Percentiles rank a stretch among this genome's conserved stretches.
phyloP scores from a whole-genome alignment of 2,329 filamentous ascomycete genomes.

The Spiromastix sp. region DNA sequence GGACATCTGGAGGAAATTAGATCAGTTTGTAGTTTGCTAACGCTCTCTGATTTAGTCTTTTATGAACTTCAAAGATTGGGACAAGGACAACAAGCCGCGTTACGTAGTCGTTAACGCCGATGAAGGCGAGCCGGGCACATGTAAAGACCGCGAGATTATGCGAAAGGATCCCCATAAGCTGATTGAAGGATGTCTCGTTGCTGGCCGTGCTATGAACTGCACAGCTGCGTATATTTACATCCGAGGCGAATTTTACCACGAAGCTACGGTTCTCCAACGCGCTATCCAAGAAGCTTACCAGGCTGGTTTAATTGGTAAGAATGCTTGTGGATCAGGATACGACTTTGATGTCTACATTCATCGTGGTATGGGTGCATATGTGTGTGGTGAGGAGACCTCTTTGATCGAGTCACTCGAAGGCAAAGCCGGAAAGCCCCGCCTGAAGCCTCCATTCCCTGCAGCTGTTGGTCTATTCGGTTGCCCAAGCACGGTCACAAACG shows the following conservation, averaged over 20 bases:
- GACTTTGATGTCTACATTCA: slow-evolving; percentile 97
- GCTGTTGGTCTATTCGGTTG: slow-evolving; percentile 96
- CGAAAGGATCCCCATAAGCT: slow-evolving; percentile 99
- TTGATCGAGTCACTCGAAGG: slow-evolving; percentile 97
- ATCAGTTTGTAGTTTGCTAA: not conserved
- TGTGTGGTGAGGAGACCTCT: slow-evolving; percentile 96
- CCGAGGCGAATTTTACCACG: slow-evolving; percentile 93
- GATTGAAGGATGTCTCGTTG: slow-evolving; percentile 90
- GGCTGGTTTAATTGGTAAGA: slow-evolving; percentile 92
- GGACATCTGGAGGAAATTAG: slow-evolving; percentile 1
- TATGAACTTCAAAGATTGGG: slow-evolving; percentile 99
- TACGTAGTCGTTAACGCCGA: slow-evolving; percentile 98
- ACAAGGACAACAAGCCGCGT: slow-evolving; percentile 90
- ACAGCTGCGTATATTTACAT: slow-evolving; percentile 99
- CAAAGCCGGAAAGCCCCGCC: slow-evolving; percentile 94
- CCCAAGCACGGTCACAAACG: slow-evolving; percentile 94
- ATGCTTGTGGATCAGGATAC: slow-evolving; percentile 92
- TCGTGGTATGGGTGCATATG: slow-evolving; percentile 93
- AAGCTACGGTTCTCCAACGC: slow-evolving; percentile 83
- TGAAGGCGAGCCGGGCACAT: slow-evolving; percentile 96
- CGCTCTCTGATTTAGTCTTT: slow-evolving; percentile 57
- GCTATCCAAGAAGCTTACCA: slow-evolving; percentile 97
- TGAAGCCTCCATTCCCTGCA: slow-evolving; percentile 97
- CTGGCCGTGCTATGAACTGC: slow-evolving; percentile 97
- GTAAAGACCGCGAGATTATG: slow-evolving; percentile 99